These are phyloP conservation scores for Pterocarpus macrocarpus DNA, from an alignment of 306 rosid genomes.

Conservation along the genomic window DNA sequence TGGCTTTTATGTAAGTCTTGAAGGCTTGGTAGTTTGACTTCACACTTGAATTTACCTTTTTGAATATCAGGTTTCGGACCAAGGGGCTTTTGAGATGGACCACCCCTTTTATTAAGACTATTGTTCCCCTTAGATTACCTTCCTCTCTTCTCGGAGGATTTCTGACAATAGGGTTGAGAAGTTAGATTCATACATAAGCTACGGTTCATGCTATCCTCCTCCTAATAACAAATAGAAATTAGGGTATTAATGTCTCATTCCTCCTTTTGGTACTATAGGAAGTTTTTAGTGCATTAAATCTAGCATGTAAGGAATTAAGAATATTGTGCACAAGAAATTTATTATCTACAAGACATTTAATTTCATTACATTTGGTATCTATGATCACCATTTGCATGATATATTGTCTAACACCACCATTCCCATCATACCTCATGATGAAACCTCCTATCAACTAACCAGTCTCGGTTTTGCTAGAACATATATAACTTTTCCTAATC, in stretches of 20 bases:
- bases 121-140: background rate
- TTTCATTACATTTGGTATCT: too few species aligned
- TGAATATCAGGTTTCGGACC: background rate
- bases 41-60: background rate
- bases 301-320: too few species aligned
- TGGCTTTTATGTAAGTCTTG: background rate
- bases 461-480: too few species aligned
- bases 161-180: background rate
- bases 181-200: background rate
- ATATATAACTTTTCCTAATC: too few species aligned
- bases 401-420: too few species aligned
- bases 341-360: too few species aligned
- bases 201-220: background rate
- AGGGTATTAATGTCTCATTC: background rate
- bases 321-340: too few species aligned
- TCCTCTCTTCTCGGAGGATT: background rate
- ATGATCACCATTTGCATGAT: too few species aligned
- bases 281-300: background rate
- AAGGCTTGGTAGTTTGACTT: background rate
- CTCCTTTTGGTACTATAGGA: background rate
- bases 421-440: too few species aligned
- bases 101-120: background rate
- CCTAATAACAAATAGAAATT: background rate
- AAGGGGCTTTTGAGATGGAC: background rate
- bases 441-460: too few species aligned